Base-by-base conservation (phyloP, 306 rosid species). In the Lupinus albus region DNA sequence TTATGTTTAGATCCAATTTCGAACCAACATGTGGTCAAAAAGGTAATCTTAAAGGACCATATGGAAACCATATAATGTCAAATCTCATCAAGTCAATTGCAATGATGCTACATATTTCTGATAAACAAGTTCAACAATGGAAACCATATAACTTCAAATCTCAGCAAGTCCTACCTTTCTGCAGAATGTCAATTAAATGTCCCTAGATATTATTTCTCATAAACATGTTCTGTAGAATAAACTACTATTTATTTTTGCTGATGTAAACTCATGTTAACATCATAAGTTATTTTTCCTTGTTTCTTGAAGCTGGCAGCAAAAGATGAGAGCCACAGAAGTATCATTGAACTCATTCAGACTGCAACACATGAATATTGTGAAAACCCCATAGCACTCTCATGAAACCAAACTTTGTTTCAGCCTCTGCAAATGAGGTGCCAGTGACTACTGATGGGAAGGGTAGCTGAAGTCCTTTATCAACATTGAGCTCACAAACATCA, bases 301-400 rank as follows among this genome's bases (percentile, higher is more conserved):
- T 16, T 16, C 8, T 50, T 21, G 69, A 41, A 48, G 51, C 61
- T n/a, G 17, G 73, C 11, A 53, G 62, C 9, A 20, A 21, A 20
- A 33, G 33, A 8, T 45, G 8, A 36, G 61, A 36, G 61, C 38
- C 39, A 12, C 10, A 17, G 61, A 67, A 47, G 16, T 8, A 57
- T 46, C 61, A 8, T 67, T 30, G 28, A 64, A 25, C 52, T 76
- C 79, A 78, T 58, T 74, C 36, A 49, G 86, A 76, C 68, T 60
- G 82, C 73, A 66, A 46, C 12, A 55, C 52, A 65, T 61, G 76
- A 30, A 81, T 76, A 79, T 70, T 77, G 78, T 61, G 79, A 0
- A 83, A 73, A 83, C 78, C 79, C 96, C 92, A 89, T 65, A 86
- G 47, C 71, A 89, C 90, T 74, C 87, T 81, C 88, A 86, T 84